Base-by-base conservation (phyloP, 2,329 filamentous ascomycete genomes). In the Fusarium sp. region DNA sequence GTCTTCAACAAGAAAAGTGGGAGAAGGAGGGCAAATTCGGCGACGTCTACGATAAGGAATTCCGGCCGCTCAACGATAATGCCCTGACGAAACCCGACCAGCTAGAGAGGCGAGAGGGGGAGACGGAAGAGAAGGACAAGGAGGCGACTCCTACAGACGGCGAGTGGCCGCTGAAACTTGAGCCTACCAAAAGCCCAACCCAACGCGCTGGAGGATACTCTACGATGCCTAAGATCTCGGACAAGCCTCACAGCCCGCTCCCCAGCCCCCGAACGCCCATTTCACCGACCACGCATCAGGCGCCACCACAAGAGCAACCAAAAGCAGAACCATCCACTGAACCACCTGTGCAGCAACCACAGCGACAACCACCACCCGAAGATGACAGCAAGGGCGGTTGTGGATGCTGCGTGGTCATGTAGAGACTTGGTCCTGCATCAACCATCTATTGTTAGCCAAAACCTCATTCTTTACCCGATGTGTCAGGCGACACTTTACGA, bases 1-100 rank as follows among this genome's bases (percentile, higher is more conserved):
- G 92, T 52, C 83, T 98, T 75, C 91, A 95, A 74, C 94, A 97
- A 78, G 93, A 97, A 75, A 91, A 94, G 74, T 97, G 93, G 93
- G 93, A 96, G 76, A 91, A 88, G 68, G 92, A 97, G 75, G 93
- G 93, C 62, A 92, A 91, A 64, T 91, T 92, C 62, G 92, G 92
- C 4, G 91, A 86, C 56, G 83, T 89, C 23, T 97, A 97, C 73
- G 93, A 97, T 77, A 91, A 87, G 61, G 89, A 96, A 57, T 95
- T 97, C 77, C 87, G 90, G 15, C 89, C 93, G 6, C 79, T 98
- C 61, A 95, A 91, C 33, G 85, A 90, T 44, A 85, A 90, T 41
- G 76, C 78, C 4, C 79, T 84, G 63, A 69, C 77, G 32, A 79
- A 73, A 55, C 80, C 79, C 2, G 79, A 82, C 6, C 80, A 80